Evolutionary conservation across 2,329 filamentous ascomycete species (phyloP).

Genomic region (Colletotrichum tropicale): DNA sequence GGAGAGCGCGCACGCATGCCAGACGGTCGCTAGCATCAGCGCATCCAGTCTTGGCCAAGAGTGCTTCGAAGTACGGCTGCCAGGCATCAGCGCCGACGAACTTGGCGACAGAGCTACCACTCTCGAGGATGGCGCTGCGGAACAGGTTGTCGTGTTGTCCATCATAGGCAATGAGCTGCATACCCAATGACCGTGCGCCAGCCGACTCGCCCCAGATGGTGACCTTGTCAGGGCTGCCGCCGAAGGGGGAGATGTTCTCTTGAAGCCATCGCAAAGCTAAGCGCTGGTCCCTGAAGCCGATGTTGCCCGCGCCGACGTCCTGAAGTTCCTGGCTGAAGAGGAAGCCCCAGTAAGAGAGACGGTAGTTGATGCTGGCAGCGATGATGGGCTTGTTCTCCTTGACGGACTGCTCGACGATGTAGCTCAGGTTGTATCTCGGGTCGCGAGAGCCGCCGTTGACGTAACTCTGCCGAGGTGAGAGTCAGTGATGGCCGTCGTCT

Average conservation of each 20-base stretch:
- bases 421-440: constrained; percentile 37
- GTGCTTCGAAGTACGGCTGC: constrained; percentile 22
- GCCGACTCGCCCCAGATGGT: constrained; percentile 70
- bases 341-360: constrained; percentile 66
- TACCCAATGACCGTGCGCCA: constrained; percentile 63
- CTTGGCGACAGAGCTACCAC: constrained; percentile 56
- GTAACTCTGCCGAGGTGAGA: constrained; percentile 22
- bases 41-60: constrained; percentile 32
- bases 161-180: constrained; percentile 66
- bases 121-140: constrained; percentile 70
- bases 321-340: constrained; percentile 60
- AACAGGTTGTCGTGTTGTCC: constrained; percentile 67
- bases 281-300: constrained; percentile 66
- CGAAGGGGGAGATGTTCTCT: constrained; percentile 68
- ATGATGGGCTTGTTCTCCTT: constrained; percentile 59
- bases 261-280: constrained; percentile 66
- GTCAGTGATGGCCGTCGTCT: background rate
- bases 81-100: constrained; percentile 57
- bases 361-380: constrained; percentile 69
- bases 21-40: constrained; percentile 48
- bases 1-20: constrained; percentile 57
- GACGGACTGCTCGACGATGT: constrained; percentile 37
- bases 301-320: constrained; percentile 58
- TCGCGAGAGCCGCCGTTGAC: constrained; percentile 33
- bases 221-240: constrained; percentile 67